Evolutionary conservation across 148 eudicot species (phyloP), one percentile per base, ranked within the genome.

Genomic region (Fagopyrum homotropicum): DNA sequence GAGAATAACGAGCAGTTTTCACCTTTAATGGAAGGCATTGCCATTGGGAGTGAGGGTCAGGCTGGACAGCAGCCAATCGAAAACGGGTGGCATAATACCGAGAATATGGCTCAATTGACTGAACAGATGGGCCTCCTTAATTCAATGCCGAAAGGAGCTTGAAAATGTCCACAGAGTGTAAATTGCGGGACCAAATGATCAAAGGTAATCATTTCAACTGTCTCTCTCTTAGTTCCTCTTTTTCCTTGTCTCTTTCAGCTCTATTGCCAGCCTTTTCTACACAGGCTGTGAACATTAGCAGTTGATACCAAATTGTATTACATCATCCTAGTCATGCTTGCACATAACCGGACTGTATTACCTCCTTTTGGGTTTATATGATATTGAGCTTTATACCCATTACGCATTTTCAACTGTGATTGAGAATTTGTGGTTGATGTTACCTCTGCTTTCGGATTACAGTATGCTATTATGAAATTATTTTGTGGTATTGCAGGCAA

Each of bases 101-200:
- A 87, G 81, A 66, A 80, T 71, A 69, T 93, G 90, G 91, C 87
- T 76, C 82, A 85, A 76, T 88, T 93, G 11, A 90, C 98, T 0
- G 86, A 86, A 81, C 91, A 89, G 77, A 93, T 90, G 96, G 90
- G 88, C 48, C 86, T 79, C 77, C 87, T 90, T 14, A 80, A 80
- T 46, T 87, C 96, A 4, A 84, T 88, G 35, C 75, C 51, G 59
- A 80, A 87, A 69, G 75, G 79, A 76, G 78, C 61, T 70, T 88
- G 85, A 86, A 44, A 7, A 2, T 46, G 8, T 7, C 29, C 14
- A 15, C 1, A 4, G 45, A 16, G n/a, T 70, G 51, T 70, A 69
- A 14, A 70, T 70, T 45, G 15, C 45, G 49, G 49, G 48, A 45
- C 30, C 50, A 45, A 70, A 70, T 68, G 47, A 68, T 68, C 48